phyloP scores from a whole-genome alignment of 768 basidiomycete genomes.

The Sporobolomyces roseus region DNA sequence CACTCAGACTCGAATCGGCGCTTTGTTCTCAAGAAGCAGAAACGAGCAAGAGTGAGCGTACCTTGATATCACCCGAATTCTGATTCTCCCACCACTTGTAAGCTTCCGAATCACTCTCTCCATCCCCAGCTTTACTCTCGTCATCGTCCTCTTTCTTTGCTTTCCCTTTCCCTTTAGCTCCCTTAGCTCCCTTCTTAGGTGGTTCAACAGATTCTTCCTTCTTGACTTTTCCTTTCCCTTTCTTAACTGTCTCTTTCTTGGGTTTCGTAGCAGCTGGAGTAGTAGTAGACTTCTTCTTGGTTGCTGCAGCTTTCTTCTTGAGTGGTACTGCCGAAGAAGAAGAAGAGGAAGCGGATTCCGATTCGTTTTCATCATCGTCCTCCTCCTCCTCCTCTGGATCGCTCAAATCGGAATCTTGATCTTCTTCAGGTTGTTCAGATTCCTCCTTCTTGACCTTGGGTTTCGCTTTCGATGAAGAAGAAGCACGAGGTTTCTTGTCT shows the following conservation, averaged over 20 bases:
- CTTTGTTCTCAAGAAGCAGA: conserved; percentile 46
- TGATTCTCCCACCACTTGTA: conserved; percentile 67
- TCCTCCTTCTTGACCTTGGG: conserved; percentile 34
- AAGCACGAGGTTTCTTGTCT: conserved; percentile 13
- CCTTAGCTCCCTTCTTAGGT: not conserved
- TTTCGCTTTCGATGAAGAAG: conserved; percentile 48
- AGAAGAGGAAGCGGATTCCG: conserved; percentile 41
- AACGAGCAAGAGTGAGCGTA: not conserved
- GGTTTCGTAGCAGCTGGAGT: conserved; percentile 19
- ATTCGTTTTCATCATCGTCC: conserved; percentile 55
- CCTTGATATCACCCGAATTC: conserved; percentile 55
- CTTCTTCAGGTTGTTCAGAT: conserved; percentile 19
- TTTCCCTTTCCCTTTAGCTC: not conserved
- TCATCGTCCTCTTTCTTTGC: conserved; percentile 56
- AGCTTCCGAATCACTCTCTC: conserved; percentile 53
- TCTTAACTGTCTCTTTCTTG: conserved; percentile 49
- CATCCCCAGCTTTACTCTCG: conserved; percentile 48
- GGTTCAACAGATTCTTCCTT: conserved; percentile 48
- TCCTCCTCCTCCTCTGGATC: not conserved
- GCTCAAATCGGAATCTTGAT: too few relatives aligned
- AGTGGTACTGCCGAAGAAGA: too few relatives aligned
- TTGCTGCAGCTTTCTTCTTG: conserved; percentile 50
- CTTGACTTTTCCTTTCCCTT: conserved; percentile 45
- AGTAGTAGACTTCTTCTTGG: conserved; percentile 31
- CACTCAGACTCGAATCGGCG: too few relatives aligned